These are phyloP conservation scores for Lactarius tabidus DNA, from an alignment of 768 basidiomycete genomes.

Conservation along the genomic window DNA sequence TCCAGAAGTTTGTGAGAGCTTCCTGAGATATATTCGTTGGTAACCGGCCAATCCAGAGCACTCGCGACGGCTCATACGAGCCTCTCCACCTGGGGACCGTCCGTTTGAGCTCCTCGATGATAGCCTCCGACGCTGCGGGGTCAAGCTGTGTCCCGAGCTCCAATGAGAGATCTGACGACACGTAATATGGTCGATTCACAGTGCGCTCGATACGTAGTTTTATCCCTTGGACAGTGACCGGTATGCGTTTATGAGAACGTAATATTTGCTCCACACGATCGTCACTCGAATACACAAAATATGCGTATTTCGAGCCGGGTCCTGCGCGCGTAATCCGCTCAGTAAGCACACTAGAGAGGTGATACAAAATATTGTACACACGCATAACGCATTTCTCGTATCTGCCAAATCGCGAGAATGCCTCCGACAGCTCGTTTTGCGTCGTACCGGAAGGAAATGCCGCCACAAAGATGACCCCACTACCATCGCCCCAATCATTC, in stretches of 20 bases:
- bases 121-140: not conserved
- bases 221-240: not conserved
- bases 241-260: constrained; percentile 8
- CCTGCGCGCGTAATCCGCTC: not conserved
- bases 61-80: constrained; percentile 3
- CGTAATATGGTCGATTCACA: not conserved
- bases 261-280: constrained; percentile 10
- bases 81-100: constrained; percentile 13
- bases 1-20: constrained; percentile 16
- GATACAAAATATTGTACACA: not conserved
- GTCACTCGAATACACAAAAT: constrained; percentile 6
- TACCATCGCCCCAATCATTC: not conserved
- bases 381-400: constrained; percentile 12
- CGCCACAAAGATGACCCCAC: not conserved
- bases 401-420: constrained; percentile 2
- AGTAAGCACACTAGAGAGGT: not conserved
- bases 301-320: constrained; percentile 17
- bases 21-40: not conserved
- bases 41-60: constrained; percentile 16
- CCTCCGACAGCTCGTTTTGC: not conserved
- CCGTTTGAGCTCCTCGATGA: constrained; percentile 8
- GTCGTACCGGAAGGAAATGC: not conserved
- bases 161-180: not conserved
- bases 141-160: constrained; percentile 3
- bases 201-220: constrained; percentile 4